Evolutionary conservation across 345 rosid genomes (phyloP).

Genomic region (Linum tenue): DNA sequence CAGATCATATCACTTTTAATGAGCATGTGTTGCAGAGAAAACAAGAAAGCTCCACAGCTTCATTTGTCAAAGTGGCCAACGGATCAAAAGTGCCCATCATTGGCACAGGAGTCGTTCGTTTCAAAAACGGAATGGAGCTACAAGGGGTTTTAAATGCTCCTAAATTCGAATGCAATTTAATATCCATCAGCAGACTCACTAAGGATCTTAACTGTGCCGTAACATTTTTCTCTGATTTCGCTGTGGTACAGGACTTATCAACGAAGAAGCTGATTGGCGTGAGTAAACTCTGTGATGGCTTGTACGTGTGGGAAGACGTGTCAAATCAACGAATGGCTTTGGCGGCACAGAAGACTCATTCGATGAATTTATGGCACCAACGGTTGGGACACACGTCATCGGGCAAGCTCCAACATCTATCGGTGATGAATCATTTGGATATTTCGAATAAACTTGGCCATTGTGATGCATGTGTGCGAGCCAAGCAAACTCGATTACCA

Average conservation of each 20-base stretch:
- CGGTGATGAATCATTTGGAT: too few species aligned
- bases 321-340: not conserved
- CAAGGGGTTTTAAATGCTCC: not conserved
- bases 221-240: not conserved
- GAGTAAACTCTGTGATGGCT: not conserved
- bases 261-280: slow-evolving; percentile 18
- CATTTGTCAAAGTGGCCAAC: not conserved
- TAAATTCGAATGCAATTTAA: not conserved
- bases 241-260: slow-evolving; percentile 17
- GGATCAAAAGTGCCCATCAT: not conserved
- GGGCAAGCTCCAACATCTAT: not conserved
- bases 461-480: slow-evolving; percentile 15
- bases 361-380: slow-evolving; percentile 8
- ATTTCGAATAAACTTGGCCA: not conserved
- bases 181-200: not conserved
- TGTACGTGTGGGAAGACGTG: not conserved
- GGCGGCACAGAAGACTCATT: rapidly evolving
- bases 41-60: not conserved
- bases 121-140: not conserved
- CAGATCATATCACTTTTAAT: not conserved
- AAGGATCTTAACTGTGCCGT: not conserved
- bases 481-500: slow-evolving; percentile 5
- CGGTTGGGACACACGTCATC: slow-evolving; percentile 5
- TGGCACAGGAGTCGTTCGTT: not conserved
- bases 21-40: not conserved